These are phyloP conservation scores for Pestalotiopsis sp. DNA, from an alignment of 2,329 filamentous ascomycete species.

Conservation along the genomic window DNA sequence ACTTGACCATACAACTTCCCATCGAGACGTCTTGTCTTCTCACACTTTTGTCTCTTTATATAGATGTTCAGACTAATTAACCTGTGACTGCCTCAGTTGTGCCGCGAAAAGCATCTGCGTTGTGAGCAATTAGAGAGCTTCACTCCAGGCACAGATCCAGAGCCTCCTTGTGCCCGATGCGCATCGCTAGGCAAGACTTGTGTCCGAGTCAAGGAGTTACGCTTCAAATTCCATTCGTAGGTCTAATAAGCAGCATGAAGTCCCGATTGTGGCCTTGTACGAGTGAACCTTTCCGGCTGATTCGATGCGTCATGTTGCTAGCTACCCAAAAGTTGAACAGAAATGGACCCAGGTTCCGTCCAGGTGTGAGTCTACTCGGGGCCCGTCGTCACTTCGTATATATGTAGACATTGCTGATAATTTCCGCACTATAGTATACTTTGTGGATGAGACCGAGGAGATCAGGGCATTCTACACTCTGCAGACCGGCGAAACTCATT, in stretches of 20 bases:
- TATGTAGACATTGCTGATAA: neutral
- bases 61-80: neutral
- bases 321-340: neutral
- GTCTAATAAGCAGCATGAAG: neutral
- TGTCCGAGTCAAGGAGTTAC: neutral
- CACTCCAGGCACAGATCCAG: neutral
- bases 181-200: slow-evolving; percentile 4
- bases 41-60: neutral
- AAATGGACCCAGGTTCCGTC: neutral
- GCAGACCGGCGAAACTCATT: neutral
- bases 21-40: too few species aligned
- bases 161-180: slow-evolving; percentile 5
- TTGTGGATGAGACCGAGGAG: slow-evolving; percentile 9
- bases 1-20: neutral
- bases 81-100: neutral
- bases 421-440: neutral
- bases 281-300: neutral
- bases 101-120: slow-evolving; percentile 9
- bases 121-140: neutral
- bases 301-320: neutral
- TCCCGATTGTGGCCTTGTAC: neutral
- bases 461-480: slow-evolving; percentile 7
- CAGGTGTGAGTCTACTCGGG: neutral
- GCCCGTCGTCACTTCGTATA: neutral
- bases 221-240: slow-evolving; percentile 10